These are phyloP conservation scores for Puccinia hordei DNA, from an alignment of 1,284 basidiomycete species.

Conservation along the genomic window DNA sequence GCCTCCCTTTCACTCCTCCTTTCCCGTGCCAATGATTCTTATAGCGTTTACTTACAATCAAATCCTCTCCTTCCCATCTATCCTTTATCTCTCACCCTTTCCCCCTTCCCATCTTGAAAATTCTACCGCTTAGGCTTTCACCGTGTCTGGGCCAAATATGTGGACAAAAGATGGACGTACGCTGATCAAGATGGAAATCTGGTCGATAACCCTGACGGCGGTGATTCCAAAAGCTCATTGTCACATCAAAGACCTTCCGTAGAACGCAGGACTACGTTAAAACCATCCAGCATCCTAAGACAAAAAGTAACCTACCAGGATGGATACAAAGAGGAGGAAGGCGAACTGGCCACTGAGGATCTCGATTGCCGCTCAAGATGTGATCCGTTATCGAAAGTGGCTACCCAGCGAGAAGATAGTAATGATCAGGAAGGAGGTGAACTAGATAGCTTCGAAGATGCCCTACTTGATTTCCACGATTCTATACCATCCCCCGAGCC, in stretches of 20 bases:
- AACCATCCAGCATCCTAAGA: not conserved
- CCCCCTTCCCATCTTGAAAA: not conserved
- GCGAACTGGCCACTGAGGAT: conserved; percentile 1
- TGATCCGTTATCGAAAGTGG: not conserved
- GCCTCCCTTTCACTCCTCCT: conserved; percentile 28
- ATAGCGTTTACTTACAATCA: conserved; percentile 25
- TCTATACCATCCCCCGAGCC: conserved; percentile 17
- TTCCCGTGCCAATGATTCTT: not conserved
- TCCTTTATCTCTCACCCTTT: not conserved
- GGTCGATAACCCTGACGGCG: not conserved
- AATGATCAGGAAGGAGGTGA: conserved; percentile 27
- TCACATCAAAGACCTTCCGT: not conserved
- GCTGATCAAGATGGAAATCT: conserved; percentile 42
- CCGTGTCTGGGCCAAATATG: conserved; percentile 45
- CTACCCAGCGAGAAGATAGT: not conserved
- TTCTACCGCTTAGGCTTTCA: conserved; percentile 9
- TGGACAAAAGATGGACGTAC: conserved; percentile 31
- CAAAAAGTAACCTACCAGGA: conserved; percentile 13
- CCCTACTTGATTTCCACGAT: conserved; percentile 19
- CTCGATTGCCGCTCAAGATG: not conserved
- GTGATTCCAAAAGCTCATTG: not conserved
- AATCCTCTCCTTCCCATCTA: not conserved
- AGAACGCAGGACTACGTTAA: not conserved
- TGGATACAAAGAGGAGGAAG: conserved; percentile 22
- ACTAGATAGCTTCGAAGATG: conserved; percentile 10